Conservation (phyloP, 352 stramenopile genomes). For the Thraustotheca clavata region DNA sequence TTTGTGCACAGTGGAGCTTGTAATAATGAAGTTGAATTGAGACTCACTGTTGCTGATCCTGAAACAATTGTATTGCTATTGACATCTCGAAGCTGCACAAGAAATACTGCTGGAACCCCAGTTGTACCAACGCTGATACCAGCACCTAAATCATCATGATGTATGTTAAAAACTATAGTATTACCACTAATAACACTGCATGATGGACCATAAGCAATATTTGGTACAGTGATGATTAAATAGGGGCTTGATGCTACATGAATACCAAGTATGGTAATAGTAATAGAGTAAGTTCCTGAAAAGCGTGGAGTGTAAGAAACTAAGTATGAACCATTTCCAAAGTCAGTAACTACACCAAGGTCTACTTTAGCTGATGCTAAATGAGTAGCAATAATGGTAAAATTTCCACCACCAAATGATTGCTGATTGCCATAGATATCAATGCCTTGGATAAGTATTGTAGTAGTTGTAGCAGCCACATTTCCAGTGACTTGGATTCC, state of each 20-base stretch:
- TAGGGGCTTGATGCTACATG: conserved; percentile 62
- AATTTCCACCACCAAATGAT: conserved; percentile 25
- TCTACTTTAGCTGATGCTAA: conserved; percentile 22
- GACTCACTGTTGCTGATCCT: conserved; percentile 34
- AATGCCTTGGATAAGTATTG: conserved; percentile 34
- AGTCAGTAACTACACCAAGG: conserved; percentile 31
- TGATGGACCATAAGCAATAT: conserved; percentile 31
- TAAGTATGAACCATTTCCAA: conserved; percentile 40
- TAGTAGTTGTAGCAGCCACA: conserved; percentile 35
- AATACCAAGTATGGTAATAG: conserved; percentile 31
- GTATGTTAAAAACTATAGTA: background rate
- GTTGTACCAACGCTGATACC: conserved; percentile 36
- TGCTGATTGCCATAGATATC: conserved; percentile 57
- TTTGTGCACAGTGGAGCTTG: conserved; percentile 38
- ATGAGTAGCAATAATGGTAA: conserved; percentile 35
- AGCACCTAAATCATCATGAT: conserved; percentile 24
- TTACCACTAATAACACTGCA: conserved; percentile 25
- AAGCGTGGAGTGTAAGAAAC: conserved; percentile 40
- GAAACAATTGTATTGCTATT: conserved; percentile 41
- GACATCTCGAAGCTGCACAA: conserved; percentile 44
- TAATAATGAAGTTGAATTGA: conserved; percentile 31
- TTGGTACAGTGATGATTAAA: conserved; percentile 37
- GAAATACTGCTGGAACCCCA: conserved; percentile 49
- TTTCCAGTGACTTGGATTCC: conserved; percentile 34
- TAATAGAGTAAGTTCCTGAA: conserved; percentile 35